Conservation (phyloP, 1,284 basidiomycete species). For the Boletus austroedulis region DNA sequence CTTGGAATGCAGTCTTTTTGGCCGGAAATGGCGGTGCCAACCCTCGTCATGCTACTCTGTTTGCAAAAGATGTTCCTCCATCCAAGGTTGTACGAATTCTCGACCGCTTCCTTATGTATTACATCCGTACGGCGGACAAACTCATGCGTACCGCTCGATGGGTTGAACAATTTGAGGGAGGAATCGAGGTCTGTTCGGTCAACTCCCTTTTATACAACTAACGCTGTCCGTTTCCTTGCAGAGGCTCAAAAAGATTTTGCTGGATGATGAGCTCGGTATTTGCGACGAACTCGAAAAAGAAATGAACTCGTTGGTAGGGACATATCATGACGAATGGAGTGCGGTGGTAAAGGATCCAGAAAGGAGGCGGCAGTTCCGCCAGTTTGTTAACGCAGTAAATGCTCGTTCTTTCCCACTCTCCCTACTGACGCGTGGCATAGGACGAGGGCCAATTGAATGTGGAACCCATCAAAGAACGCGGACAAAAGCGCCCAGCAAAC, state of each 20-base stretch:
- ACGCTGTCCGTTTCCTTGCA: slow-evolving; percentile 19
- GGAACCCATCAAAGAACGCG: slow-evolving; percentile 61
- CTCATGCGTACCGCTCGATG: slow-evolving; percentile 72
- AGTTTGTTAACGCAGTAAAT: slow-evolving; percentile 64
- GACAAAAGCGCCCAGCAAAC: slow-evolving; percentile 64
- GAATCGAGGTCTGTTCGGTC: slow-evolving; percentile 50
- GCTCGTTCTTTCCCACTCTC: background rate
- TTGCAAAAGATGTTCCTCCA: slow-evolving; percentile 56
- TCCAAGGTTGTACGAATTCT: slow-evolving; percentile 62
- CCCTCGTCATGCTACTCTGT: slow-evolving; percentile 55
- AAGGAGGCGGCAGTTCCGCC: slow-evolving; percentile 57
- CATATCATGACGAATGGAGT: slow-evolving; percentile 74
- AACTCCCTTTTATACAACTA: background rate
- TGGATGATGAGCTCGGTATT: slow-evolving; percentile 77
- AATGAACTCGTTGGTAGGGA: slow-evolving; percentile 65
- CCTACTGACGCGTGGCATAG: slow-evolving; percentile 33
- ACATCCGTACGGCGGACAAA: slow-evolving; percentile 70
- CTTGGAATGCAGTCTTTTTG: slow-evolving; percentile 59
- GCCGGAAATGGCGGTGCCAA: slow-evolving; percentile 75
- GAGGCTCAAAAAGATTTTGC: slow-evolving; percentile 62
- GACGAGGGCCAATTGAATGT: slow-evolving; percentile 50
- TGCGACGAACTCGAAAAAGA: slow-evolving; percentile 69
- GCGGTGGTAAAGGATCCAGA: slow-evolving; percentile 54
- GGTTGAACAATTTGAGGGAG: slow-evolving; percentile 72
- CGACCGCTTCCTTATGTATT: slow-evolving; percentile 71